Evolutionary conservation across 1,284 basidiomycete species (phyloP).

Genomic region (Takashimella tepidaria): DNA sequence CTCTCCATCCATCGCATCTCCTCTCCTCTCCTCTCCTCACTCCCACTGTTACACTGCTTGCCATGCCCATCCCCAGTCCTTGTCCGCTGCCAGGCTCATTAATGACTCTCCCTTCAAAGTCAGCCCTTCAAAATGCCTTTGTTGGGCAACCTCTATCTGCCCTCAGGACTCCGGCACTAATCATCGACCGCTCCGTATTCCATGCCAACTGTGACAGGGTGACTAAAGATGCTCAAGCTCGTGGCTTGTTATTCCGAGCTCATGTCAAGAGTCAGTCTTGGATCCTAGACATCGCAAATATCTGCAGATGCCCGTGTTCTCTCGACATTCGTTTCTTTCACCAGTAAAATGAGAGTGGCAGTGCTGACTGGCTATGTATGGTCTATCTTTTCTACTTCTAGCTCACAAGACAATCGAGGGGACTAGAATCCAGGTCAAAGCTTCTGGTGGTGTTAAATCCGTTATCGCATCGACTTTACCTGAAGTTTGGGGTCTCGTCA

Average conservation of each 20-base stretch:
- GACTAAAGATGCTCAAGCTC: conserved; percentile 59
- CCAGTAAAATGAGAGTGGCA: no score
- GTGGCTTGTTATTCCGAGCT: conserved; percentile 67
- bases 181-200: conserved; percentile 68
- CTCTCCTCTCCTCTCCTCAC: neutral
- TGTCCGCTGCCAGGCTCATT: conserved; percentile 31
- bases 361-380: no score
- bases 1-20: no score
- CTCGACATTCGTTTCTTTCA: no score
- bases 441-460: conserved; percentile 49
- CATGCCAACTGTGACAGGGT: conserved; percentile 66
- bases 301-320: no score
- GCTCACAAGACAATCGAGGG: conserved; percentile 65
- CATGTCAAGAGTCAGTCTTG: conserved; percentile 78
- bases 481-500: conserved; percentile 36
- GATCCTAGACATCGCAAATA: no score
- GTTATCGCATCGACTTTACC: conserved; percentile 39
- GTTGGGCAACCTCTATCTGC: conserved; percentile 56
- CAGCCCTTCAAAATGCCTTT: conserved; percentile 57
- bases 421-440: conserved; percentile 60
- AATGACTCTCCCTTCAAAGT: conserved; percentile 51
- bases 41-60: neutral
- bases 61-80: conserved; percentile 8
- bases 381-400: no score
- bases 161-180: conserved; percentile 69